These are phyloP conservation scores for Penicillium cataractarum DNA, from an alignment of 495 filamentous ascomycete species.

Conservation along the genomic window DNA sequence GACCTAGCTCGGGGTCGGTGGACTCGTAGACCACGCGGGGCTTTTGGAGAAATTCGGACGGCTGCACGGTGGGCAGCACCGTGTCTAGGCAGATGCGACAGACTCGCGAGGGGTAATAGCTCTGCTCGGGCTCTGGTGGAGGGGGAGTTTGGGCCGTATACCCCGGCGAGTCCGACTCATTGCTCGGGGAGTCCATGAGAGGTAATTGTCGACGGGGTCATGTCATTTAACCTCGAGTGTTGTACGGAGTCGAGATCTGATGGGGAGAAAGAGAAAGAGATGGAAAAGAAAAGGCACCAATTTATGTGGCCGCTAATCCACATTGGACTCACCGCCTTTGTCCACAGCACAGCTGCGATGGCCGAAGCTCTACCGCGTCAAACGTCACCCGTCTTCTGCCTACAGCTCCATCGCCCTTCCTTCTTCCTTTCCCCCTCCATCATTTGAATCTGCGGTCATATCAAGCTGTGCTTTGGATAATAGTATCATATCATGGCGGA, in stretches of 20 bases:
- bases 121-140: conserved; percentile 33
- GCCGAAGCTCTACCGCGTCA: conserved; percentile 30
- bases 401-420: conserved; percentile 18
- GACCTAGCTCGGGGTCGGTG: conserved; percentile 69
- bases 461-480: conserved; percentile 9
- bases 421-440: conserved; percentile 20
- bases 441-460: conserved; percentile 2
- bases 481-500: conserved; percentile 74
- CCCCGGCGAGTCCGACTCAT: conserved; percentile 20
- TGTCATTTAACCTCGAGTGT: neutral
- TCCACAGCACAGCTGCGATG: conserved; percentile 26
- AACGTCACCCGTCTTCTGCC: conserved; percentile 39
- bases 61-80: conserved; percentile 75
- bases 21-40: conserved; percentile 76
- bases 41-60: conserved; percentile 63
- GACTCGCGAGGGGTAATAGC: conserved; percentile 65
- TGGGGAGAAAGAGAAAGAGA: conserved; percentile 8
- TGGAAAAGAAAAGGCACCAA: neutral
- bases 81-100: conserved; percentile 94
- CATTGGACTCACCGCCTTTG: conserved; percentile 34
- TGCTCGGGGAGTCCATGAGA: conserved; percentile 20
- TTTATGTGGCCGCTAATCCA: conserved; percentile 23
- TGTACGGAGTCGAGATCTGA: conserved; percentile 1
- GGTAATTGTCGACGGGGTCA: neutral
- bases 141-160: conserved; percentile 9